Evolutionary conservation across 768 basidiomycete genomes (phyloP).

Genomic region (Lactarius hatsudake): DNA sequence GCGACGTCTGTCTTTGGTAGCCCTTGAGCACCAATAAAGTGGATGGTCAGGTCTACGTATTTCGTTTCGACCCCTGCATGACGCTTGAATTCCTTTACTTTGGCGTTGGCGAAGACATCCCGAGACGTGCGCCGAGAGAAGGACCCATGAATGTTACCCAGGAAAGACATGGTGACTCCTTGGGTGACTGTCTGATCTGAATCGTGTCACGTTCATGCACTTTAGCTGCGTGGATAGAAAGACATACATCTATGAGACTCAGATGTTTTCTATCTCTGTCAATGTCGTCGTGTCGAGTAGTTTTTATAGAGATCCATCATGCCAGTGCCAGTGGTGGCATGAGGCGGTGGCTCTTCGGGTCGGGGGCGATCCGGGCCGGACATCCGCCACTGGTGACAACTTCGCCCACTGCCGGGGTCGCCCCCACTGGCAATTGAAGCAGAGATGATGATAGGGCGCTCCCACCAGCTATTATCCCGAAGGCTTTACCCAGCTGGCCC

Average conservation of each 20-base stretch:
- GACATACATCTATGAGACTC: not conserved
- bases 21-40: conserved; percentile 70
- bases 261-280: not conserved
- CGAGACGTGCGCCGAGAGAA: conserved; percentile 26
- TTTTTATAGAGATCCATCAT: too few relatives aligned
- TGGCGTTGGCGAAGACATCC: conserved; percentile 36
- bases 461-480: not conserved
- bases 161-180: not conserved
- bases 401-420: too few relatives aligned
- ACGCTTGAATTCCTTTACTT: conserved; percentile 35
- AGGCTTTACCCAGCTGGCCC: not conserved
- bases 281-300: not conserved
- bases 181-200: not conserved
- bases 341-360: too few relatives aligned
- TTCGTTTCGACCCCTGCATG: conserved; percentile 38
- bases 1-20: conserved; percentile 71
- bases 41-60: conserved; percentile 58
- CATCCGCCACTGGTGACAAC: too few relatives aligned
- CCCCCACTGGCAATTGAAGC: too few relatives aligned
- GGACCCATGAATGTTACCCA: conserved; percentile 11
- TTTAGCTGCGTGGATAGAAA: not conserved
- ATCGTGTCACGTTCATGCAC: not conserved
- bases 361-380: too few relatives aligned
- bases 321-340: too few relatives aligned
- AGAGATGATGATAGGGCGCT: not conserved